Percentiles rank a stretch among this genome's conserved stretches.
These are phyloP conservation scores for Karstenula rhodostoma DNA, from an alignment of 2,329 filamentous ascomycete species.

Conservation along the genomic window DNA sequence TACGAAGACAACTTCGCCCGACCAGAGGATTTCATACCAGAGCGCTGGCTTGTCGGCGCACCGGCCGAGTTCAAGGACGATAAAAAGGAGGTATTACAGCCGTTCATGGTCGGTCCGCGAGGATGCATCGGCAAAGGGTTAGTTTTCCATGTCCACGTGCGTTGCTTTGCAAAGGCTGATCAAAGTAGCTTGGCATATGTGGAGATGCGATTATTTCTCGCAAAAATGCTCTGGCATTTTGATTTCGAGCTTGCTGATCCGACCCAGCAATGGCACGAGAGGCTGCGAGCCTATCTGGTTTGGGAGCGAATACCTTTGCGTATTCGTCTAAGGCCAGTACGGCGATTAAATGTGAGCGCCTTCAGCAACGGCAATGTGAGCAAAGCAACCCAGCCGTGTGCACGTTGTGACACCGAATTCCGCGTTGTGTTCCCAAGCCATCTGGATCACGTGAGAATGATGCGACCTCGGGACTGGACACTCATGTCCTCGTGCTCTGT, in stretches of 20 bases:
- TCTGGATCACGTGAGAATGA: no score
- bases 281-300: neutral
- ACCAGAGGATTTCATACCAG: neutral
- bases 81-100: neutral
- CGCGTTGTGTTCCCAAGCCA: no score
- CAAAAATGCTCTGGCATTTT: slow-evolving; percentile 1
- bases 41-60: neutral
- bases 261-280: neutral
- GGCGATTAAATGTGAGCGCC: neutral
- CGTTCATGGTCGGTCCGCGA: slow-evolving; percentile 4
- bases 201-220: neutral
- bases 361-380: neutral
- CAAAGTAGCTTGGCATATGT: neutral
- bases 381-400: neutral
- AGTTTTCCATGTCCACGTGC: neutral
- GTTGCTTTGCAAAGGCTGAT: neutral
- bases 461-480: no score
- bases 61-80: neutral
- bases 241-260: slow-evolving; percentile 1
- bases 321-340: neutral
- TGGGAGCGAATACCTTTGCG: slow-evolving; percentile 3
- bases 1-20: neutral
- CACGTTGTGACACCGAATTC: neutral
- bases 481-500: neutral
- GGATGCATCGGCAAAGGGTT: slow-evolving; percentile 2